phyloP scores from a whole-genome alignment of 495 filamentous ascomycete species.

The Schizothecium vesticola region DNA sequence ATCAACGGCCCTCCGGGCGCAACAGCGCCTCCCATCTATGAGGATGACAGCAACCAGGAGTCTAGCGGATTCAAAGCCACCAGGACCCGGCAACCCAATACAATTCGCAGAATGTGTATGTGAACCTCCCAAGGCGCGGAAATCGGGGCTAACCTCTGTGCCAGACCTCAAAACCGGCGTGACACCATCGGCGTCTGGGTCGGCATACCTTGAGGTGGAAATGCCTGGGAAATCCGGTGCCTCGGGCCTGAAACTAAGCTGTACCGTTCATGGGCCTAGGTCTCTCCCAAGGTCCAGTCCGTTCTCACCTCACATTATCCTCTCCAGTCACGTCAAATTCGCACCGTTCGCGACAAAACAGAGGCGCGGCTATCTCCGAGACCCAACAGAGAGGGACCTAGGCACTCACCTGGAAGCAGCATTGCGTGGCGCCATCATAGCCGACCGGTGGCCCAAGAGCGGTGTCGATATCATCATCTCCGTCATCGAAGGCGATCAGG shows the following conservation, averaged over 20 bases:
- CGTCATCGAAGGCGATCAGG: conserved; percentile 79
- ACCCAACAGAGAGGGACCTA: conserved; percentile 81
- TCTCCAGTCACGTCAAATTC: conserved; percentile 91
- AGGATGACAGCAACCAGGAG: conserved; percentile 34
- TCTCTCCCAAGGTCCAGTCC: conserved; percentile 83
- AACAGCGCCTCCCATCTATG: conserved; percentile 70
- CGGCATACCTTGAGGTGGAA: conserved; percentile 86
- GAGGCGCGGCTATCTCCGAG: conserved; percentile 80
- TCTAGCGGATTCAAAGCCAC: conserved; percentile 41
- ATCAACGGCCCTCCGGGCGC: conserved; percentile 81
- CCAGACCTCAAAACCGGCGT: conserved; percentile 86
- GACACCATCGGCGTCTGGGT: conserved; percentile 88
- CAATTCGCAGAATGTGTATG: conserved; percentile 80
- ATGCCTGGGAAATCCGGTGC: conserved; percentile 46
- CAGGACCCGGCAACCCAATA: conserved; percentile 45
- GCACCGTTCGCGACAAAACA: conserved; percentile 84
- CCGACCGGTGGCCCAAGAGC: conserved; percentile 93
- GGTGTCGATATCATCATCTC: conserved; percentile 89
- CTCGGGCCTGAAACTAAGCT: conserved; percentile 76
- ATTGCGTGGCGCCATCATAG: conserved; percentile 80
- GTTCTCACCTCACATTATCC: conserved; percentile 83
- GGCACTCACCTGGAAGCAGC: conserved; percentile 88
- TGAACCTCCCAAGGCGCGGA: conserved; percentile 11
- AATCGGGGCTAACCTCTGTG: conserved; percentile 8
- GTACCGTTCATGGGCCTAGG: conserved; percentile 87